phyloP scores from a whole-genome alignment of 2,329 filamentous ascomycete species.

The Monilinia laxa region DNA sequence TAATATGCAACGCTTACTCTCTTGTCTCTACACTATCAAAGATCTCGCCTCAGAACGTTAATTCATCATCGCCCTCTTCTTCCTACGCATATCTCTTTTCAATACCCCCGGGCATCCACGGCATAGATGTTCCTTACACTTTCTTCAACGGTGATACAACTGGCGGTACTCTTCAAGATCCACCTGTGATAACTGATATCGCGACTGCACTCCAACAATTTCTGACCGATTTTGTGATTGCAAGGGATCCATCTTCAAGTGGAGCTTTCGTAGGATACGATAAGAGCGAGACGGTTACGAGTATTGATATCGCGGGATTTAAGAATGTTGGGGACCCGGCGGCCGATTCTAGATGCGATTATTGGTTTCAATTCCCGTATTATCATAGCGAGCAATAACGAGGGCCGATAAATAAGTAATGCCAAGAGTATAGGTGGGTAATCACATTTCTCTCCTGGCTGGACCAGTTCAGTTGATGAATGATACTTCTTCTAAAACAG shows the following conservation, averaged over 20 bases:
- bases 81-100: conserved; percentile 53
- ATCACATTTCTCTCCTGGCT: not conserved
- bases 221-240: conserved; percentile 40
- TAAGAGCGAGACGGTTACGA: conserved; percentile 21
- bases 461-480: not conserved
- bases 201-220: conserved; percentile 42
- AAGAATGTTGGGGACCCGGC: conserved; percentile 26
- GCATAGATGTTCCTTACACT: conserved; percentile 52
- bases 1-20: conserved; percentile 53
- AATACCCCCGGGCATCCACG: conserved; percentile 53
- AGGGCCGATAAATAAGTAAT: not conserved
- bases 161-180: conserved; percentile 6
- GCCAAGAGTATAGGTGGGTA: too few species aligned
- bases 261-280: conserved; percentile 30
- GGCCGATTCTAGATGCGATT: conserved; percentile 39
- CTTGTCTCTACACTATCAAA: conserved; percentile 48
- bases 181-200: conserved; percentile 34
- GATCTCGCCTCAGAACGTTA: not conserved
- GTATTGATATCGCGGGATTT: conserved; percentile 24
- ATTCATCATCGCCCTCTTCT: not conserved
- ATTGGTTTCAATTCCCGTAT: conserved; percentile 35
- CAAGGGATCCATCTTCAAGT: conserved; percentile 37
- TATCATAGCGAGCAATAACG: too few species aligned
- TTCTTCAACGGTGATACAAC: conserved; percentile 47
- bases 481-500: not conserved